Base-by-base conservation (phyloP, 495 filamentous ascomycete species). In the Parmelia sp. region DNA sequence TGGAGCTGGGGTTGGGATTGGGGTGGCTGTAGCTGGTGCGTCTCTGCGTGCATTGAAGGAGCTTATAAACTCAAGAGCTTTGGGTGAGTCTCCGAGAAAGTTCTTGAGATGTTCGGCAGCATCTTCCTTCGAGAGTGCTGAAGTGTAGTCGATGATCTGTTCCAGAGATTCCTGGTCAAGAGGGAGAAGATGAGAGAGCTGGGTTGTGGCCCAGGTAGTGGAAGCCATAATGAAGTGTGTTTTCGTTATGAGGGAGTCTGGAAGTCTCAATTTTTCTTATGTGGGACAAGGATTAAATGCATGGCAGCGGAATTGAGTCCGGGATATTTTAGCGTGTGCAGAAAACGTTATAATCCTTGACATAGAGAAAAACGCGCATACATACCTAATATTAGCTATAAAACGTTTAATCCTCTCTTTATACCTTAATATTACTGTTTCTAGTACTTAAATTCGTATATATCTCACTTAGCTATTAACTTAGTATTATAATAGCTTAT, bases 21-120 rank as follows among this genome's bases (percentile, higher is more conserved):
- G 23, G 39, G n/a, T 51, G 56, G 23, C 70, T 69, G 58, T 64
- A 55, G 59, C 42, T 15, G 72, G 40, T 36, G 71, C 76, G 69
- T 82, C 74, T 39, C 90, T 84, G 37, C 84, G 86, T 14, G 86
- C 78, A 72, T 94, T 97, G 80, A 96, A 97, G 49, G 87, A 86
- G 29, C 91, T 85, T 69, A 98, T 96, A 73, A 97, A 98, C 65
- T 96, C 91, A 64, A 97, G 75, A 1, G 89, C 87, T 65, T 89
- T 85, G 19, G 91, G 83, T 9, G 90, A 90, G 72, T 96, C 90
- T 55, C 92, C 94, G 3, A 98, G 84, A 37, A 97, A 79, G 73
- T 90, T 89, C 74, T 88, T 90, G 65, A 98, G 88, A 73, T 97
- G 88, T 27, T 90, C 86, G 33, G 86, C 89, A 23, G 89, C 90